Base-by-base conservation (phyloP, 140 eudicot species). In the Cichorium intybus region DNA sequence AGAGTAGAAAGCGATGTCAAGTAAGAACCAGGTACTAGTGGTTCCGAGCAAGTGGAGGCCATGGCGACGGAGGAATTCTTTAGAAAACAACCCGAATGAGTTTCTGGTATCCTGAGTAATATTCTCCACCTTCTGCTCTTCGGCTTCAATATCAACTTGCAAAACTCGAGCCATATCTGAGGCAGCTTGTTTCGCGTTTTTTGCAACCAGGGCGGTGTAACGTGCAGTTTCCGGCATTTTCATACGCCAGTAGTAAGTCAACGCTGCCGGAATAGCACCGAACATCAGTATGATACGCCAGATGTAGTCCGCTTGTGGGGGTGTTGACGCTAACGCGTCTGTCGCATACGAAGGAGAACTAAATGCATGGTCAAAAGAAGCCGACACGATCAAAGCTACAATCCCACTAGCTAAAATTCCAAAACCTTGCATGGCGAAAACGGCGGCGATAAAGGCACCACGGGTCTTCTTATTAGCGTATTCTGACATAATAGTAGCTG, bases 171-270 rank as follows among this genome's bases (percentile, higher is more conserved):
- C 73, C 97, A 89, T 89, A 55, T 89, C 97, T 10, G 23, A 4
- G 0, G 97, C 95, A 0, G 97, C 97, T 34, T 83, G 88, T 61
- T 78, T 79, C 0, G 97, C 88, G 60, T 89, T 83, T 33, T 74
- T 83, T 0, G 95, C 91, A 7, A 89, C 95, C 4, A 89, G 55
- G 48, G 97, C 95, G 0, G 97, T 89, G 83, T 89, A 89, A 59
- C 97, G 85, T 0, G 96, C 96, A 1, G 96, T 88, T 63, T 88
- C 96, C 1, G 96, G 96, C 94, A 88, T 88, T 54, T 73, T 85
- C 96, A 88, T 88, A 2, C 96, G 85, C 86, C 88, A 84, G 49
- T 87, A 87, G 60, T 73, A 88, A 4, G 96, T 88, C 63, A 88
- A 1, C 53, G 79, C 87, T 0, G 95, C 95, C 3, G 95, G 95